phyloP scores from a whole-genome alignment of 768 basidiomycete species.

The Auricularia sp. region DNA sequence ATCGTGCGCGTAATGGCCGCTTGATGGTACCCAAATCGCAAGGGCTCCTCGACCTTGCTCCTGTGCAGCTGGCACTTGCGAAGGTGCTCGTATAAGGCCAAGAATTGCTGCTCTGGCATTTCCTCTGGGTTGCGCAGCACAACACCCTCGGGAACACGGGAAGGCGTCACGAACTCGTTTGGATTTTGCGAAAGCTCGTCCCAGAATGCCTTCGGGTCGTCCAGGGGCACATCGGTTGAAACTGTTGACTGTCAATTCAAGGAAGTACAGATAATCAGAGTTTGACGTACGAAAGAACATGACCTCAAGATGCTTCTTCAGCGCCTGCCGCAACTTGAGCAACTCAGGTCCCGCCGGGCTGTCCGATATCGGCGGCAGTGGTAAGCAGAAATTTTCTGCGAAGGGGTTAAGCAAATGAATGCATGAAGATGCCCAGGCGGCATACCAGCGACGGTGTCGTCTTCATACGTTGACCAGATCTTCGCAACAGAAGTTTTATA shows the following conservation, averaged over 20 bases:
- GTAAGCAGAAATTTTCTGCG: too few relatives aligned
- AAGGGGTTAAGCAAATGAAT: too few relatives aligned
- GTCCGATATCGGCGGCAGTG: too few relatives aligned
- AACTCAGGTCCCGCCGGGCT: too few relatives aligned
- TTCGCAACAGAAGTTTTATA: not conserved
- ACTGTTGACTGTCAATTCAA: not conserved
- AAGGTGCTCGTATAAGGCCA: not conserved
- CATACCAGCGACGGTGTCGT: too few relatives aligned
- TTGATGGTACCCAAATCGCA: not conserved
- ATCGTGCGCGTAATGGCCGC: not conserved
- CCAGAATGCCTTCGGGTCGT: not conserved
- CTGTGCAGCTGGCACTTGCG: not conserved
- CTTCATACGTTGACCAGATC: too few relatives aligned
- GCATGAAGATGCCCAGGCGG: too few relatives aligned
- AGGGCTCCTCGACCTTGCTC: not conserved
- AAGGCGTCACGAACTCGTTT: not conserved
- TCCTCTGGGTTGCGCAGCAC: not conserved
- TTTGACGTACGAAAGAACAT: not conserved
- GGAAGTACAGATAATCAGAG: not conserved
- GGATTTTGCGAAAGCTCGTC: not conserved
- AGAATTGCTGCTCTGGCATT: not conserved
- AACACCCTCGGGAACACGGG: not conserved
- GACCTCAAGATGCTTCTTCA: not conserved
- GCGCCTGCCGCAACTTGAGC: too few relatives aligned
- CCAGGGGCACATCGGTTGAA: not conserved